Evolutionary conservation across 2,329 filamentous ascomycete species (phyloP).

Genomic region (Sclerotinia nivalis): DNA sequence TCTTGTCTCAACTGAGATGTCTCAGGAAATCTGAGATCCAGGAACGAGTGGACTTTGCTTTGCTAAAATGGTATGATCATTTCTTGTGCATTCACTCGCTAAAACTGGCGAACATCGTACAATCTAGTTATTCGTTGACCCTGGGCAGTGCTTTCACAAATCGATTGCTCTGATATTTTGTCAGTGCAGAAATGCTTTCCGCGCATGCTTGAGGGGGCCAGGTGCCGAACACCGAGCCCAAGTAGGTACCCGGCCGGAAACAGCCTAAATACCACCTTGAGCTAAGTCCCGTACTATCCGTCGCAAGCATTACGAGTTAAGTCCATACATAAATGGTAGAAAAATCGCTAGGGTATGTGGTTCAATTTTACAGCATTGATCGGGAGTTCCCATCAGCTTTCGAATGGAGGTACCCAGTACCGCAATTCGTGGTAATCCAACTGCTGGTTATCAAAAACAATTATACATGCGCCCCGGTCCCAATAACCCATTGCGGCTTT

Average conservation of each 20-base stretch:
- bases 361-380: neutral
- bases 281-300: neutral
- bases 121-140: neutral
- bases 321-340: neutral
- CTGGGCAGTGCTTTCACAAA: neutral
- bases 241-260: neutral
- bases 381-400: neutral
- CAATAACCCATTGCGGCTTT: neutral
- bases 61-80: neutral
- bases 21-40: neutral
- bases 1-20: neutral
- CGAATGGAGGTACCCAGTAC: neutral
- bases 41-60: neutral
- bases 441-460: neutral
- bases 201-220: neutral
- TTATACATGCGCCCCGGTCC: too few species aligned
- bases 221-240: neutral
- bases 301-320: neutral
- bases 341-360: neutral
- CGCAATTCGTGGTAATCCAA: neutral
- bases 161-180: neutral
- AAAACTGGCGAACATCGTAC: neutral
- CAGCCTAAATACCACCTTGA: neutral
- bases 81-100: neutral
- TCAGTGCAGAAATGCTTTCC: neutral